These are phyloP conservation scores for Gymnopilus dilepis DNA, from an alignment of 768 basidiomycete species.

Conservation along the genomic window DNA sequence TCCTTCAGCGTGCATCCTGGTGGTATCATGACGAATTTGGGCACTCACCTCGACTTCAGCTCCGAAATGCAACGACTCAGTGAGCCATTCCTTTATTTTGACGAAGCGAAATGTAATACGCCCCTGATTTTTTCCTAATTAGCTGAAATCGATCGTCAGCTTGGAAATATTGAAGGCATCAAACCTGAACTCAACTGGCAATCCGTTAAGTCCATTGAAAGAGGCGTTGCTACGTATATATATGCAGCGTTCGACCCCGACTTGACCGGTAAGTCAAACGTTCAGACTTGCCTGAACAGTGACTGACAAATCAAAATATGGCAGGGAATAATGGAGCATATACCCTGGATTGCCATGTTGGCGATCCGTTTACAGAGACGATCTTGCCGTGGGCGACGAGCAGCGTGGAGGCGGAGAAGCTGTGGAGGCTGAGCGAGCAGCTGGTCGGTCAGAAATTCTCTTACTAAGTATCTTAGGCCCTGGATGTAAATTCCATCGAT, in stretches of 20 bases:
- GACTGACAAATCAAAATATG: neutral
- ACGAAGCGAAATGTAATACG: neutral
- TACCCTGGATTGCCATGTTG: neutral
- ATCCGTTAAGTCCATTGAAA: neutral
- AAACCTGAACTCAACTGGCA: neutral
- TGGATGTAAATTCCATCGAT: no score
- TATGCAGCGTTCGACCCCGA: neutral
- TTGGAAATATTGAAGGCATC: neutral
- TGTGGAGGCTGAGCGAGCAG: neutral
- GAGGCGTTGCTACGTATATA: neutral
- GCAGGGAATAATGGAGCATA: neutral
- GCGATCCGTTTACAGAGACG: neutral
- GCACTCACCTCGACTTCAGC: neutral
- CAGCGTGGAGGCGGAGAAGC: neutral
- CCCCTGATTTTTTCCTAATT: no score
- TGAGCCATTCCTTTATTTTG: neutral
- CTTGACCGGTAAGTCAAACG: neutral
- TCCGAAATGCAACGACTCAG: neutral
- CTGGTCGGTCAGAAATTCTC: neutral
- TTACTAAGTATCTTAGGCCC: neutral
- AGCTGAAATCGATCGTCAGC: neutral
- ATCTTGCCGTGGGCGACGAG: neutral
- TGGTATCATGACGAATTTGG: neutral
- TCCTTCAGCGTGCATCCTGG: constrained; percentile 1
- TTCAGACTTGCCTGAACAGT: neutral